Base-by-base conservation (phyloP, 2,329 filamentous ascomycete species). In the Venturiaceae sp. region DNA sequence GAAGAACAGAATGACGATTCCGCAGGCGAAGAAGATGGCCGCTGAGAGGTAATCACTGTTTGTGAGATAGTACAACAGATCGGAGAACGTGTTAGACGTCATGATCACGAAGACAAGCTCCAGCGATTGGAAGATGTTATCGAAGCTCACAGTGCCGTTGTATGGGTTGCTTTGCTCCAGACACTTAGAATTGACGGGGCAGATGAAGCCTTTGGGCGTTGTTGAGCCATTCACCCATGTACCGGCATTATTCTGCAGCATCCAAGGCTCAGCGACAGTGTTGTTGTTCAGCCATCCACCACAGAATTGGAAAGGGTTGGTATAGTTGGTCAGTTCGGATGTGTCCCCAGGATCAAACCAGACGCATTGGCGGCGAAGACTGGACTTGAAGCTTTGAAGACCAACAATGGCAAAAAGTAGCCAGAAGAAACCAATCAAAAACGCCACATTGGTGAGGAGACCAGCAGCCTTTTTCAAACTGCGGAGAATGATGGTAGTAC, bases 21-120 rank as follows among this genome's bases (percentile, higher is more conserved):
- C 83, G 58, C 76, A 75, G 41, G 82, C 82, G 62, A 84, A 87
- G 71, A 84, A 99, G 2, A 97, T 76, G 1, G 92, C 90, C 3
- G 91, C 85, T 16, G 89, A 82, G 6, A 95, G 81, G 66, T 95
- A 97, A 70, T 99, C 94, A 28, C 90, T 95, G 67, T 95, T 85
- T 57, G 88, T 91, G 4, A 92, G 91, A 65, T 90, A 88, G 72
- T 99, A 99, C 78, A 99, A 90, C 57, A 97, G 76, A 71, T 97
- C 90, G 1, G 90, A 88, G 72, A 95, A 99, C 0, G 94, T 99
- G 70, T 99, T 99, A 53, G 91, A 92, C 66, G 90, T 96, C 90
- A 99, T 99, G 68, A 99, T 87, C 55, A 99, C 90, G 68, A 99
- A 99, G 2, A 99, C 92, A 60, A 97, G 78, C 73, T 99, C 91